Base-by-base conservation (phyloP, 2,329 filamentous ascomycete species). In the Ophiostoma populinum region DNA sequence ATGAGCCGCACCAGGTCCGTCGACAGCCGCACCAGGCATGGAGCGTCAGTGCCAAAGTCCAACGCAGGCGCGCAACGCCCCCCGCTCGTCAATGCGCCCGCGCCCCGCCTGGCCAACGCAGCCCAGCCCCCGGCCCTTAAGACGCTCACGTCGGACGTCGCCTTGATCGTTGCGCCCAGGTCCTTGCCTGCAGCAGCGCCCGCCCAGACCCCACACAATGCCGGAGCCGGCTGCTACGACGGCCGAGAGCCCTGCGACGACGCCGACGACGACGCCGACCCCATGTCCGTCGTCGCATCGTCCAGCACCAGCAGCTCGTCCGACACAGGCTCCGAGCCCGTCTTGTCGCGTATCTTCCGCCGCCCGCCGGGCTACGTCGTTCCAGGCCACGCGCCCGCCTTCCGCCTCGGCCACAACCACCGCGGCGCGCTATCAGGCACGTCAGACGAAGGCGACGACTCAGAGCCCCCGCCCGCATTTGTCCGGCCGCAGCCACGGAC, bases 261-360 rank as follows among this genome's bases (percentile, higher is more conserved):
- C n/a, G 21, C 13, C 3, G 16, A 34, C 15, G 37, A 44, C 19
- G 34, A 17, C 17, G 49, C 51, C 26, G 53, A 56, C 48, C 50
- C 58, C 10, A 36, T 53, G 5, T 65, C 63, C 1, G 59, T 56
- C 2, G 53, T 55, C 0, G 48, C 49, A 15, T 61, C 63, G 19
- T 61, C 53, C 5, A 49, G 50, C 37, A 52, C 38, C 5, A 36
- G 35, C 4, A 37, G 25, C 4, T 48, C 49, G 2, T 51, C 52
- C 0, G 53, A 51, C 0, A 47, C 44, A 1, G 51, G 58, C 19
- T 70, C 64, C 1, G 61, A 59, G 41, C 64, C 65, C 0, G 67
- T 63, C 4, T 63, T 72, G 46, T 73, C 67, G 11, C 61, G 68
- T 37, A 71, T 73, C 42, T 71, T 73, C 46, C 64, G 66, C 16